Conservation (phyloP, 1,284 basidiomycete species). For the Trichosporon sp. region DNA sequence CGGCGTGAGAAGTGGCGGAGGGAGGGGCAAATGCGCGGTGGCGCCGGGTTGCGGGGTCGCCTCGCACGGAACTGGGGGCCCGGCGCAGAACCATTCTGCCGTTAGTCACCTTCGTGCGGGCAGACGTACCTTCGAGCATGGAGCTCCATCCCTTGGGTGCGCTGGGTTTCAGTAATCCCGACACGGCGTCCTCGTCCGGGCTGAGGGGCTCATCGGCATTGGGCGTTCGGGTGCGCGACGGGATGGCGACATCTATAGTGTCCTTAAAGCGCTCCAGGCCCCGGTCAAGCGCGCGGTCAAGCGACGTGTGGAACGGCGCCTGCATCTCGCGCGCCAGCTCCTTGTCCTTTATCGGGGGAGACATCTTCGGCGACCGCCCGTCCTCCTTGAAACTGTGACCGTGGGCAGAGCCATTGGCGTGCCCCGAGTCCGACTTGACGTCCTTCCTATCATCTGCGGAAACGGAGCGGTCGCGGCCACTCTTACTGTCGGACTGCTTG, state of each 20-base stretch:
- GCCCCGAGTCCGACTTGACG: not conserved
- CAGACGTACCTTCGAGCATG: slow-evolving; percentile 51
- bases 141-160: slow-evolving; percentile 49
- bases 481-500: not conserved
- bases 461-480: not conserved
- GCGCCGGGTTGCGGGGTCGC: not conserved
- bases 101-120: slow-evolving; percentile 4
- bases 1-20: not conserved
- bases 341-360: slow-evolving; percentile 6
- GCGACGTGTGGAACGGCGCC: slow-evolving; percentile 7
- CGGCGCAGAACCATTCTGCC: slow-evolving; percentile 51
- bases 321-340: slow-evolving; percentile 7
- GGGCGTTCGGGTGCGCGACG: slow-evolving; percentile 9
- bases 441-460: not conserved
- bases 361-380: not conserved
- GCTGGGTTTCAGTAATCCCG: not conserved
- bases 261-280: slow-evolving; percentile 11
- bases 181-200: not conserved
- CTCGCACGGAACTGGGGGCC: slow-evolving; percentile 21
- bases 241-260: not conserved
- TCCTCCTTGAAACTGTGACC: not conserved
- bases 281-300: slow-evolving; percentile 9
- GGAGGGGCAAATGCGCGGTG: not conserved
- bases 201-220: slow-evolving; percentile 11
- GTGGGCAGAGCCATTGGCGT: not conserved